phyloP scores from a whole-genome alignment of 768 basidiomycete species.

The Rhodotorula graminis region DNA sequence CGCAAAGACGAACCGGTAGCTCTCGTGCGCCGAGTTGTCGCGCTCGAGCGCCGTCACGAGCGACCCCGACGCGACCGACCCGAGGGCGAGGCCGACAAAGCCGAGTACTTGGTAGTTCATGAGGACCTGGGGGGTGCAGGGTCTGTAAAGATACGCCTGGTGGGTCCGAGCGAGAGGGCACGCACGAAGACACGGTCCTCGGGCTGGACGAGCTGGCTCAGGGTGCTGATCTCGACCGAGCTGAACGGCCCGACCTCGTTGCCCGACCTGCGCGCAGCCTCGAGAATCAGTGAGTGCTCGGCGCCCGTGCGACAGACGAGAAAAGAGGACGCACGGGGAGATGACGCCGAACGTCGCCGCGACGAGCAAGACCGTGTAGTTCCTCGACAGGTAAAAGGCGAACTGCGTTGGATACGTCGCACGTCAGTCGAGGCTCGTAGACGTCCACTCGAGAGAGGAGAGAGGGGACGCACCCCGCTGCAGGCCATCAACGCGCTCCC shows the following conservation, averaged over 20 bases:
- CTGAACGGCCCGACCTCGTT: conserved; percentile 10
- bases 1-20: conserved; percentile 19
- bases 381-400: conserved; percentile 1
- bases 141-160: too few relatives aligned
- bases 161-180: too few relatives aligned
- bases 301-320: too few relatives aligned
- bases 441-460: conserved; percentile 5
- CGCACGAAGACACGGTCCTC: conserved; percentile 18
- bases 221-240: conserved; percentile 13
- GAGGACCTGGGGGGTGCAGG: background rate
- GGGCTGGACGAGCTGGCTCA: conserved; percentile 19
- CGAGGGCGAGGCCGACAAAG: conserved; percentile 19
- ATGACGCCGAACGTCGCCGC: conserved; percentile 28
- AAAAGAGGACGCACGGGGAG: background rate
- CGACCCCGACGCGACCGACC: conserved; percentile 6
- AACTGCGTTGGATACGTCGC: background rate
- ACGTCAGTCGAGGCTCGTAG: background rate
- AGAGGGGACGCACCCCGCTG: conserved; percentile 33
- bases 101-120: conserved; percentile 22
- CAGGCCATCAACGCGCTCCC: conserved; percentile 42
- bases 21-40: background rate
- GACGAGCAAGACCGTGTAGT: conserved; percentile 2
- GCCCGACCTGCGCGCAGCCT: background rate
- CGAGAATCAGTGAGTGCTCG: background rate
- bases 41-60: background rate